Evolutionary conservation across 2,329 filamentous ascomycete species (phyloP).

Genomic region (Pyrenophora graminea): DNA sequence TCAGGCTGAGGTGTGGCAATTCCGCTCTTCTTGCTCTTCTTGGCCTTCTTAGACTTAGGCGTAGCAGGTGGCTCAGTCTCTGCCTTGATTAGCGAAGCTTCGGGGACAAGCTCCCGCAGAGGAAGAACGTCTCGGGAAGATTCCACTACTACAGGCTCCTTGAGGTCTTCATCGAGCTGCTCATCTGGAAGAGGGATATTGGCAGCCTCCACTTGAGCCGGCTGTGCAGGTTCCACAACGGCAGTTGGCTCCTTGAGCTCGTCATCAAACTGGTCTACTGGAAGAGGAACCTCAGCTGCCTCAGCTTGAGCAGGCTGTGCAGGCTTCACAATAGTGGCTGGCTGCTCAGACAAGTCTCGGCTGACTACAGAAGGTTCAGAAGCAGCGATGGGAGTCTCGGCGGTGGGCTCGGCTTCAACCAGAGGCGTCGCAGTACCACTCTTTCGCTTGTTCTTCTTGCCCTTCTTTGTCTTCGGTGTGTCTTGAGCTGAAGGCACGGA

Average conservation of each 20-base stretch:
- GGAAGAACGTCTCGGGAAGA: background rate
- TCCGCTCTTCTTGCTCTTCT: slow-evolving; percentile 13
- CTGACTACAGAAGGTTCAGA: background rate
- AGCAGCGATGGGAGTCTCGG: slow-evolving; percentile 1
- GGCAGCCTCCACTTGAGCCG: background rate
- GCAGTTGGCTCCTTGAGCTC: background rate
- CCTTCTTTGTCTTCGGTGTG: slow-evolving; percentile 26
- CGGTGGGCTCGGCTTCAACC: background rate
- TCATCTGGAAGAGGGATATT: slow-evolving; percentile 1
- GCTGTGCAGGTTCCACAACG: background rate
- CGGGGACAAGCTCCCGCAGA: background rate
- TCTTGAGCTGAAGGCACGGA: slow-evolving; percentile 1
- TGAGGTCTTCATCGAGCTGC: slow-evolving; percentile 2
- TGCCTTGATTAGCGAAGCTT: background rate
- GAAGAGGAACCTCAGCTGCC: slow-evolving; percentile 3
- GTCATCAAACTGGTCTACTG: background rate
- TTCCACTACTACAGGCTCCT: background rate
- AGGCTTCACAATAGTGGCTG: background rate
- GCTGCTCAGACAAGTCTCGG: background rate
- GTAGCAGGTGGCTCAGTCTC: background rate
- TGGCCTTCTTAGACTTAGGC: slow-evolving; percentile 10
- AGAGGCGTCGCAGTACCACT: slow-evolving; percentile 17
- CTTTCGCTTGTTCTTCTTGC: slow-evolving; percentile 28
- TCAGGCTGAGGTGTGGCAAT: slow-evolving; percentile 3
- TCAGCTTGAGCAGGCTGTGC: background rate